Evolutionary conservation across 2,329 filamentous ascomycete species (phyloP), one percentile per base, ranked within the genome.

Genomic region (Aspergillus sp.): DNA sequence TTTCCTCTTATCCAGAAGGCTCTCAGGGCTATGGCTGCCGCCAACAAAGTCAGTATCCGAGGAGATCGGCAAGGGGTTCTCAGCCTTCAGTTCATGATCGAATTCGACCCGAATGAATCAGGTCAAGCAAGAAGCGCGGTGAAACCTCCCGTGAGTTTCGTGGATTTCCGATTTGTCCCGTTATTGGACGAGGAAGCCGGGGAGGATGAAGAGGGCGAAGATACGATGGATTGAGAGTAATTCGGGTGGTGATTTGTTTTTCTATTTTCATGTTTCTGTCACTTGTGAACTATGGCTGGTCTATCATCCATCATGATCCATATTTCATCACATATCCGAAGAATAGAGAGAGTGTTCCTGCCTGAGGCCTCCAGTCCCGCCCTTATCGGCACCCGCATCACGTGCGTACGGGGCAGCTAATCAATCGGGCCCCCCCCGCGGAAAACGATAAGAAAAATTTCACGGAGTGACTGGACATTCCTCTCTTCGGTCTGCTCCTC

Each of bases 81-180:
- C 64, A 97, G 91, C 75, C 78, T 98, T 73, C 95, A 99, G 72
- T 97, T 98, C 70, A 95, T 99, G 90, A 89, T 99, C 16, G 92
- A 97, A 72, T 82, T 93, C 47, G 91, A 95, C 62, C 84, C 85
- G 6, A 84, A 85, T 49, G 60, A 61, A 9, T 60, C 64, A 49
- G 65, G 69, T 51, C 65, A 61, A 31, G 45, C 52, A n/a, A 65
- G 64, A 49, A 29, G 60, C 29, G 61, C 66, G 24, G 67, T 64
- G 45, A 64, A 66, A 49, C 70, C 71, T 6, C 73, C 72, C 50
- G 75, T 78, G n/a, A 76, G 74, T 54, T 81, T 80, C 67, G 75
- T 81, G 55, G 78, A 81, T 64, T 81, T 80, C 61, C 71, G 78
- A 20, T 80, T 81, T 67, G 77, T 81, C 49, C 78, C 78, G 14